phyloP scores from a whole-genome alignment of 306 rosid genomes.

The Arachis stenosperma region DNA sequence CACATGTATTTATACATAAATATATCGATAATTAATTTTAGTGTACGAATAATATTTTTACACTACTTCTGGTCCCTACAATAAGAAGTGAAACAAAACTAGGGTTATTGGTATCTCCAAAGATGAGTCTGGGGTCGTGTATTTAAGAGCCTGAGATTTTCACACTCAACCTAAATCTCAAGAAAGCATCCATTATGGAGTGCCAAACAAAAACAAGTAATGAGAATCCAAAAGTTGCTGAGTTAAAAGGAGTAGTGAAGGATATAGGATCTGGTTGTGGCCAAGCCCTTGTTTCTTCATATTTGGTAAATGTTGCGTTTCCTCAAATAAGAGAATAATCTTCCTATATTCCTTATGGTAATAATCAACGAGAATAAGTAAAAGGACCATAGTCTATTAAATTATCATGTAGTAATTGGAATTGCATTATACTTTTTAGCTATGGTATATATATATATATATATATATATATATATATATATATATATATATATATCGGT shows the following conservation, averaged over 20 bases:
- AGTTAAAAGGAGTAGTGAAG: slow-evolving; percentile 45
- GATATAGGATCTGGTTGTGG: slow-evolving; percentile 49
- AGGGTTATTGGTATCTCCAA: not conserved
- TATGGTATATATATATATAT: not conserved
- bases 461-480: too few relatives aligned
- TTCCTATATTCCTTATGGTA: slow-evolving; percentile 36
- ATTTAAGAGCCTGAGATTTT: slow-evolving; percentile 40
- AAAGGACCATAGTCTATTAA: not conserved
- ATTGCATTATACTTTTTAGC: slow-evolving; percentile 23
- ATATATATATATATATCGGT: too few relatives aligned
- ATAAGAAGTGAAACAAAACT: slow-evolving; percentile 21
- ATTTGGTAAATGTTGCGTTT: slow-evolving; percentile 48
- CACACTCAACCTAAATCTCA: slow-evolving; percentile 14
- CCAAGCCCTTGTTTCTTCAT: slow-evolving; percentile 54
- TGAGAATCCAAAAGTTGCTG: slow-evolving; percentile 50
- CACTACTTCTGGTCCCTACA: not conserved
- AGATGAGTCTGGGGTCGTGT: not conserved
- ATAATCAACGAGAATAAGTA: slow-evolving; percentile 30
- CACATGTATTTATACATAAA: too few relatives aligned
- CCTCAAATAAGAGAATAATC: slow-evolving; percentile 25
- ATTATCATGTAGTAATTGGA: not conserved
- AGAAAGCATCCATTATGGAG: slow-evolving; percentile 42
- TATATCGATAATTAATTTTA: too few relatives aligned
- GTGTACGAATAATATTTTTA: too few relatives aligned
- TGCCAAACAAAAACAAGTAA: slow-evolving; percentile 48